Conservation (phyloP, 192 early-diverging fungal species). For the Allomyces macrogynus region DNA sequence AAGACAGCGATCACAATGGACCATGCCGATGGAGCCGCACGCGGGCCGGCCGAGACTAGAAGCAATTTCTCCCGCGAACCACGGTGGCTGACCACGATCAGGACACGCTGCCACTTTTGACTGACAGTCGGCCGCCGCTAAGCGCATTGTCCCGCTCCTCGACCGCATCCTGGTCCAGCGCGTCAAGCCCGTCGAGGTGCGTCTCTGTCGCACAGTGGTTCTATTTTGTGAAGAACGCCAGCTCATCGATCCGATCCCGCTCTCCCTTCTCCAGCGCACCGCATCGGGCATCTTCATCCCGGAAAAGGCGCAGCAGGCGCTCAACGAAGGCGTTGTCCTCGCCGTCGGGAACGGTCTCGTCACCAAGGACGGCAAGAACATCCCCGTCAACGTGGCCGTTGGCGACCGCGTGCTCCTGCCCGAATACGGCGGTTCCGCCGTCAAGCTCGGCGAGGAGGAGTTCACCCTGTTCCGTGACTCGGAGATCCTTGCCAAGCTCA, state of each 20-base stretch:
- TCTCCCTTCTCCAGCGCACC: conserved; percentile 50
- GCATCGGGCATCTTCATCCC: conserved; percentile 90
- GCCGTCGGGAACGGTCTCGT: conserved; percentile 79
- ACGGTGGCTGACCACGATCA: no score
- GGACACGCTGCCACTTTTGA: no score
- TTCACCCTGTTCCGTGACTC: conserved; percentile 75
- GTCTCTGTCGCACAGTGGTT: conserved; percentile 1
- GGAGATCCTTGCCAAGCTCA: conserved; percentile 88
- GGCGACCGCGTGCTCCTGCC: conserved; percentile 95
- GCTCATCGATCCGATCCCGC: not conserved
- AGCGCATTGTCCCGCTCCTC: conserved; percentile 87
- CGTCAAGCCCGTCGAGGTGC: conserved; percentile 74
- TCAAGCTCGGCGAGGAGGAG: conserved; percentile 85
- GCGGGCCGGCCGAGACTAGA: no score
- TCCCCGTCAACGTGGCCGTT: conserved; percentile 57
- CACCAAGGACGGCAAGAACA: conserved; percentile 66
- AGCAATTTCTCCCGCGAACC: no score
- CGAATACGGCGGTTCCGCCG: conserved; percentile 74
- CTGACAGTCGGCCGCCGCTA: conserved; percentile 19
- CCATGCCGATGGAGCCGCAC: no score
- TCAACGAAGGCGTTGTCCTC: conserved; percentile 91
- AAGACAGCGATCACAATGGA: no score
- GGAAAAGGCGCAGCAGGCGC: conserved; percentile 91
- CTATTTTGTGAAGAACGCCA: conserved; percentile 1
- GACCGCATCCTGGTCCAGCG: conserved; percentile 96